phyloP scores from a whole-genome alignment of 345 rosid species.

The Hypericum androsaemum region DNA sequence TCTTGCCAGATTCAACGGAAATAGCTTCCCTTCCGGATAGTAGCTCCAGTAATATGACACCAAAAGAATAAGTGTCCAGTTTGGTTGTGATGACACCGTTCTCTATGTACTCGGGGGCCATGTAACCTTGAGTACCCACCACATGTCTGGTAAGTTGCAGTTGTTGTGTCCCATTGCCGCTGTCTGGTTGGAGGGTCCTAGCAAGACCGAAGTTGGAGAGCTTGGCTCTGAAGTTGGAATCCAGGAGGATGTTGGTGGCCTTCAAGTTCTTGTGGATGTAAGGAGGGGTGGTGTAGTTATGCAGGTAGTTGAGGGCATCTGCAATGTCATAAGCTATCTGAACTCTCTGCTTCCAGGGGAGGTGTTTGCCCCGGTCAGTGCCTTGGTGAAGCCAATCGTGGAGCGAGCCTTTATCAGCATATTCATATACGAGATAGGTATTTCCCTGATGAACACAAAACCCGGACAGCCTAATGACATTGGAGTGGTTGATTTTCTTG shows the following conservation, averaged over 20 bases:
- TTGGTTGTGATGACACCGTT: slow-evolving; percentile 80
- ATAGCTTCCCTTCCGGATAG: slow-evolving; percentile 69
- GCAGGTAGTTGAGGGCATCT: slow-evolving; percentile 72
- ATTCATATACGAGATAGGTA: slow-evolving; percentile 76
- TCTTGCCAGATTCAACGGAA: slow-evolving; percentile 15
- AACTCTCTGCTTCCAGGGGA: slow-evolving; percentile 80
- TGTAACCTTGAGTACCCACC: slow-evolving; percentile 71
- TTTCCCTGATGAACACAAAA: slow-evolving; percentile 64
- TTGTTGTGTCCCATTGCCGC: slow-evolving; percentile 33
- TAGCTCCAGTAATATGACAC: slow-evolving; percentile 76
- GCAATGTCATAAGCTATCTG: slow-evolving; percentile 61
- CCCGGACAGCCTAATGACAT: slow-evolving; percentile 77
- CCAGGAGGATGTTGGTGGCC: slow-evolving; percentile 67
- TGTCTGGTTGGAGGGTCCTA: slow-evolving; percentile 34
- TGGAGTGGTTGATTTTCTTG: slow-evolving; percentile 69
- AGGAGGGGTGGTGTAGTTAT: slow-evolving; percentile 66
- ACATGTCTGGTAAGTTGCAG: slow-evolving; percentile 71
- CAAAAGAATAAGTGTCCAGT: slow-evolving; percentile 74
- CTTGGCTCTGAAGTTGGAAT: slow-evolving; percentile 63
- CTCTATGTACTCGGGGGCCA: slow-evolving; percentile 87
- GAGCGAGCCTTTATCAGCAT: slow-evolving; percentile 57
- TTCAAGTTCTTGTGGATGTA: slow-evolving; percentile 80
- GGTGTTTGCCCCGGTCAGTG: slow-evolving; percentile 14
- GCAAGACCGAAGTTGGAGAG: slow-evolving; percentile 70
- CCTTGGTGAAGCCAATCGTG: slow-evolving; percentile 56